These are phyloP conservation scores for Verruconis gallopava DNA, from an alignment of 2,329 filamentous ascomycete genomes.

Conservation along the genomic window DNA sequence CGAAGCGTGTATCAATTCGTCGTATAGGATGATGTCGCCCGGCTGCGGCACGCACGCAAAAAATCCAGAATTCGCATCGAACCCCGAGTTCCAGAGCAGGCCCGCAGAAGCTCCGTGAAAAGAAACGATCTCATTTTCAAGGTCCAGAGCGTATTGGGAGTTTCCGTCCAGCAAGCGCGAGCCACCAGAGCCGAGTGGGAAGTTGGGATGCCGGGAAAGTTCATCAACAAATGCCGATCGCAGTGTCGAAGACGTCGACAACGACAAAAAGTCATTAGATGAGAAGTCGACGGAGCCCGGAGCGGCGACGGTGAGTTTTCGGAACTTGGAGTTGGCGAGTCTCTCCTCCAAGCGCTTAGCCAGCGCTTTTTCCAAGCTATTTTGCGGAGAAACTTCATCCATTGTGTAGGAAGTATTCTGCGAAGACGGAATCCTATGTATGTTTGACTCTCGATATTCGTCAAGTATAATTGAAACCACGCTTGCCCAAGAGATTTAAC, in stretches of 20 bases:
- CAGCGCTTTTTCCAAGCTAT: conserved; percentile 15
- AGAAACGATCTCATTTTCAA: conserved; percentile 43
- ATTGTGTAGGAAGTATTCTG: no score
- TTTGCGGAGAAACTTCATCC: conserved; percentile 5
- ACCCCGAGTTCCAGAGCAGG: conserved; percentile 46
- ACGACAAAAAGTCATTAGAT: conserved; percentile 53
- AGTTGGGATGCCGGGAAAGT: conserved; percentile 22
- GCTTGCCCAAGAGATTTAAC: no score
- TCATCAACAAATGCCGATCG: conserved; percentile 36
- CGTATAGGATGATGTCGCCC: conserved; percentile 48
- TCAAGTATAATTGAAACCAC: no score
- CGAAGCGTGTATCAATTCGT: conserved; percentile 66
- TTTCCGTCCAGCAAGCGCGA: conserved; percentile 55
- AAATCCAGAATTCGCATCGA: conserved; percentile 36
- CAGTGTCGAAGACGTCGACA: conserved; percentile 36
- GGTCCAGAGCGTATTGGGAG: conserved; percentile 43
- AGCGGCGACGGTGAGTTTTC: conserved; percentile 34
- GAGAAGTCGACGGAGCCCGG: conserved; percentile 42
- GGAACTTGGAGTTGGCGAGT: conserved; percentile 30
- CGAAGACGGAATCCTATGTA: no score
- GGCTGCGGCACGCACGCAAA: conserved; percentile 35
- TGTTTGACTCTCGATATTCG: no score
- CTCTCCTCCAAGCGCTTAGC: conserved; percentile 26
- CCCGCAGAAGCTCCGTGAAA: conserved; percentile 48
- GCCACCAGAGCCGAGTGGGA: conserved; percentile 43